phyloP scores from a whole-genome alignment of 2,329 filamentous ascomycete genomes.

The Immersiporthe knoxdaviesiana region DNA sequence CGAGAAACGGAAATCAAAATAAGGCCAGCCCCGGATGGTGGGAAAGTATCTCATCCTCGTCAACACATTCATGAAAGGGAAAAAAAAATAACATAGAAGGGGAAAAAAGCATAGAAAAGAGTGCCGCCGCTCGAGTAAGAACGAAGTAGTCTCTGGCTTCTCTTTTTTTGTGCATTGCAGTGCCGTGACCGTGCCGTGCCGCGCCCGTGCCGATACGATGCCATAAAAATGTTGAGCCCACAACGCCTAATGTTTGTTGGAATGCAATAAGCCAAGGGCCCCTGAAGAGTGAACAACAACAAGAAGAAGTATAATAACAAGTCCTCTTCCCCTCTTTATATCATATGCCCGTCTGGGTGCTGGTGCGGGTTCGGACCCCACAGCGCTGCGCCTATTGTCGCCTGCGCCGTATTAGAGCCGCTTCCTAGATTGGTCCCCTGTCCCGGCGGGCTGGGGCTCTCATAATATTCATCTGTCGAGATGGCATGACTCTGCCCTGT shows the following conservation, averaged over 20 bases:
- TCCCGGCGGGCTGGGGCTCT: slow-evolving; percentile 15
- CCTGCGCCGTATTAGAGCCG: slow-evolving; percentile 36
- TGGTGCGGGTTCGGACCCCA: slow-evolving; percentile 36
- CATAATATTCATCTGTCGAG: slow-evolving; percentile 18
- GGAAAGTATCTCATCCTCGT: slow-evolving; percentile 8
- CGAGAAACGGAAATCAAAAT: not conserved
- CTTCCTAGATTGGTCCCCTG: slow-evolving; percentile 8
- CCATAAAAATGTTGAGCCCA: slow-evolving; percentile 2
- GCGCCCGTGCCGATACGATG: slow-evolving; percentile 11
- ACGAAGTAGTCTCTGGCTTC: not conserved
- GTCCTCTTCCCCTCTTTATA: not conserved
- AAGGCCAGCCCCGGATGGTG: slow-evolving; percentile 5
- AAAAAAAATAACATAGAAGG: not conserved
- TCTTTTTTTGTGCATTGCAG: slow-evolving; percentile 10
- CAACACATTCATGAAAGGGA: slow-evolving; percentile 5
- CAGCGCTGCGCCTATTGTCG: slow-evolving; percentile 39
- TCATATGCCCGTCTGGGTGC: slow-evolving; percentile 23
- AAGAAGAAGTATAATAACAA: not conserved
- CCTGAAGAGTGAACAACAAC: not conserved
- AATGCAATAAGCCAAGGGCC: not conserved
- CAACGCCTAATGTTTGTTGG: not conserved
- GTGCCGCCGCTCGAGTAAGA: slow-evolving; percentile 1
- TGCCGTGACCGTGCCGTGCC: slow-evolving; percentile 1
- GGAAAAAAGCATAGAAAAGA: not conserved
- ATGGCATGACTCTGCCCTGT: slow-evolving; percentile 9